phyloP scores from a whole-genome alignment of 208 protist genomes.

The Wallacemonas sp. region DNA sequence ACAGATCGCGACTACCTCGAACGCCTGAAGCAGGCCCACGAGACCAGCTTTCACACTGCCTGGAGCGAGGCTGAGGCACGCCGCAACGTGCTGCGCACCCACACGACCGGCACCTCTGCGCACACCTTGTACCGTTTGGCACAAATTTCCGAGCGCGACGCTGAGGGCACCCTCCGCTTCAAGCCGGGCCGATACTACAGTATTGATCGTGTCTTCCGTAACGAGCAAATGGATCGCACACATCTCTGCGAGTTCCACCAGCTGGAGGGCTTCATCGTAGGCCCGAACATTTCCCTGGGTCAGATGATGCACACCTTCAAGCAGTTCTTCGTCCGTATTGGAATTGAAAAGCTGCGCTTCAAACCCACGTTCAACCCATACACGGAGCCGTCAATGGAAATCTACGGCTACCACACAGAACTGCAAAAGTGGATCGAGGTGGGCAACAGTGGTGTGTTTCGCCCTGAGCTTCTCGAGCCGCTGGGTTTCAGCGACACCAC shows the following conservation, averaged over 20 bases:
- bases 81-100: slow-evolving; percentile 99
- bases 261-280: slow-evolving; percentile 99
- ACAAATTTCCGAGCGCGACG: slow-evolving; percentile 46
- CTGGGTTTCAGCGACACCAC: slow-evolving; percentile 98
- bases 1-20: slow-evolving; percentile 90
- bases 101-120: slow-evolving; percentile 99
- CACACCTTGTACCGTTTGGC: slow-evolving; percentile 96
- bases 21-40: slow-evolving; percentile 93
- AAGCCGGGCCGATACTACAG: slow-evolving; percentile 98
- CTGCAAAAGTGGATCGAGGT: slow-evolving; percentile 98
- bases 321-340: slow-evolving; percentile 97
- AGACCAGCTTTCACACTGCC: slow-evolving; percentile 90
- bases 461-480: slow-evolving; percentile 98
- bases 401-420: slow-evolving; percentile 97
- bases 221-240: slow-evolving; percentile 99
- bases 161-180: slow-evolving; percentile 84
- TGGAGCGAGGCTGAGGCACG: slow-evolving; percentile 95
- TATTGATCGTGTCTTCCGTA: slow-evolving; percentile 99
- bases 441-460: slow-evolving; percentile 98
- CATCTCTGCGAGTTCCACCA: slow-evolving; percentile 99
- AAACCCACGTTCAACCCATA: slow-evolving; percentile 99
- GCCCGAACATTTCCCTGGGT: slow-evolving; percentile 96
- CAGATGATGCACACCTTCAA: slow-evolving; percentile 99
- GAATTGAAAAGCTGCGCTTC: slow-evolving; percentile 97
- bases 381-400: slow-evolving; percentile 99